Conservation (phyloP, 495 filamentous ascomycete genomes). For the Penicillium samsonianum region DNA sequence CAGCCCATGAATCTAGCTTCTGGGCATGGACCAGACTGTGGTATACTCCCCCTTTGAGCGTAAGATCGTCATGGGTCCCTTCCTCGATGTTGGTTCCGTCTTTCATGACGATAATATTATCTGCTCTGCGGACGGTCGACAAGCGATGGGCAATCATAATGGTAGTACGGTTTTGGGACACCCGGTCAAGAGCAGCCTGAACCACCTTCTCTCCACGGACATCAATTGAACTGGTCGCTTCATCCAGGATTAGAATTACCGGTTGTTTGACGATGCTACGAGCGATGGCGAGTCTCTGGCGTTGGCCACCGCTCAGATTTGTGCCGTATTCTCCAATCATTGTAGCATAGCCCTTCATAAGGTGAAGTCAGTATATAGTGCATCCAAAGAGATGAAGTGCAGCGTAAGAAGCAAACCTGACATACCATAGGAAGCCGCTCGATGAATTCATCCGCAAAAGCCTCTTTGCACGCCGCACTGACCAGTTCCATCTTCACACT, state of each 20-base stretch:
- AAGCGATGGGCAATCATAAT: constrained; percentile 59
- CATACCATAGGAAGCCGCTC: constrained; percentile 32
- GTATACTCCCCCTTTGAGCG: constrained; percentile 47
- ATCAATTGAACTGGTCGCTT: constrained; percentile 55
- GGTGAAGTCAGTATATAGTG: constrained; percentile 25
- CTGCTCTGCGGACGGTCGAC: constrained; percentile 54
- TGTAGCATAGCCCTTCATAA: constrained; percentile 35
- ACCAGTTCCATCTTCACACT: constrained; percentile 47
- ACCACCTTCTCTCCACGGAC: constrained; percentile 48
- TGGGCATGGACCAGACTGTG: constrained; percentile 42
- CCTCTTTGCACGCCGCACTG: constrained; percentile 65
- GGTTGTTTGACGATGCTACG: constrained; percentile 79
- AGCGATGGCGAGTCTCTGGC: constrained; percentile 68
- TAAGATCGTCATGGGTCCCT: constrained; percentile 48
- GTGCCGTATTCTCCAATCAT: constrained; percentile 32
- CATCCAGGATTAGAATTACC: constrained; percentile 69
- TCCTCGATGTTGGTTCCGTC: constrained; percentile 50
- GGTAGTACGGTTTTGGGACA: constrained; percentile 41
- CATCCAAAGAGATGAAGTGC: background rate
- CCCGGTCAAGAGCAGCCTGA: constrained; percentile 48
- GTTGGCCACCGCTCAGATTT: constrained; percentile 47
- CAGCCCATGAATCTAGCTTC: constrained; percentile 15
- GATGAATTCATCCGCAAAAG: constrained; percentile 50
- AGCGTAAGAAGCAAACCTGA: background rate
- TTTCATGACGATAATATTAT: constrained; percentile 54